Percentiles rank a stretch among this genome's conserved stretches.
These are phyloP conservation scores for Candida coquimbonensis DNA, from an alignment of 805 yeast species.

Conservation along the genomic window DNA sequence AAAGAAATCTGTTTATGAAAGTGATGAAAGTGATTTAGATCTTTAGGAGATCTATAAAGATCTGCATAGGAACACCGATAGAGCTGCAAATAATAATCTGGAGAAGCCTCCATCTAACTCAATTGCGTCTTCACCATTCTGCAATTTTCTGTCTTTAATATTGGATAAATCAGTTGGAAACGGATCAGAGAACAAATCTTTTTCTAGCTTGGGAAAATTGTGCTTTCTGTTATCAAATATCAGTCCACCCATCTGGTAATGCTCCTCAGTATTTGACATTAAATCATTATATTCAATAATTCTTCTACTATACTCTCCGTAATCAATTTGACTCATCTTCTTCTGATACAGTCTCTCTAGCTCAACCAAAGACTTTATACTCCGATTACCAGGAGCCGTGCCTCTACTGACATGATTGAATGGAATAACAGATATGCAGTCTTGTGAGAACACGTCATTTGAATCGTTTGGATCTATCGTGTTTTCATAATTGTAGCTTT, in stretches of 20 bases:
- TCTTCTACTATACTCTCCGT: background rate
- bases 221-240: constrained; percentile 7
- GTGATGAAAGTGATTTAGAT: constrained; percentile 34
- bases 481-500: too few relatives aligned
- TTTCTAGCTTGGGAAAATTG: background rate
- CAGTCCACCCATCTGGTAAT: constrained; percentile 6
- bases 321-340: background rate
- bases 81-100: background rate
- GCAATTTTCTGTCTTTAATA: background rate
- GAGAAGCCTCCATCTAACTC: background rate
- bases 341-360: background rate
- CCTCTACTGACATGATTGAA: background rate
- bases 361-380: background rate
- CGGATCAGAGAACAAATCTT: too few relatives aligned
- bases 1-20: constrained; percentile 9
- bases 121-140: background rate
- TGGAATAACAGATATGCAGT: background rate
- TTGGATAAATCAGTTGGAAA: background rate
- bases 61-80: constrained; percentile 3
- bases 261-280: background rate
- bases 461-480: too few relatives aligned
- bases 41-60: constrained; percentile 7
- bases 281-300: background rate
- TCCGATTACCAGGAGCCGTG: background rate
- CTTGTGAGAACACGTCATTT: background rate